Conservation (phyloP, 2,329 filamentous ascomycete genomes). For the Paecilomyces variotii region DNA sequence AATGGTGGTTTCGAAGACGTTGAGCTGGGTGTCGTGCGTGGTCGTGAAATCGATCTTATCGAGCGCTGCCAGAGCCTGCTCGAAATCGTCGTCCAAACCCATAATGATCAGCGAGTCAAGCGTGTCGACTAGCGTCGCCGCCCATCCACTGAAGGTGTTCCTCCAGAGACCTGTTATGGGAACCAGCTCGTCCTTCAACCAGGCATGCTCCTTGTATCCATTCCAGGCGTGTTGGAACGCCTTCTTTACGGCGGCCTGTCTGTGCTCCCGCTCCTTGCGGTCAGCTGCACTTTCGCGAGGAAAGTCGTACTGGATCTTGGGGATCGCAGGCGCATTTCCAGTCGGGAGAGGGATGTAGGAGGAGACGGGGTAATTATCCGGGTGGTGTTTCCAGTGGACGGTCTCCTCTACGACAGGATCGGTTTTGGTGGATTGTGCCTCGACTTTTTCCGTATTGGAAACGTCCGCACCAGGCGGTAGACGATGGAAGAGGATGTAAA, state of each 20-base stretch:
- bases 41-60: conserved; percentile 75
- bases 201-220: conserved; percentile 73
- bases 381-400: conserved; percentile 61
- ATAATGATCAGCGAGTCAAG: conserved; percentile 82
- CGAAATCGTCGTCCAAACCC: conserved; percentile 68
- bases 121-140: conserved; percentile 74
- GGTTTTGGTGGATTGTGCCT: not conserved
- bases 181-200: conserved; percentile 76
- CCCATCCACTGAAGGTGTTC: conserved; percentile 90
- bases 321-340: conserved; percentile 59
- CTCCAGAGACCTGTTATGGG: conserved; percentile 61
- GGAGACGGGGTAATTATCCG: conserved; percentile 69
- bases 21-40: conserved; percentile 59
- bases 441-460: not conserved
- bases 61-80: conserved; percentile 64
- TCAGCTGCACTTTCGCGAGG: conserved; percentile 50
- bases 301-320: conserved; percentile 70
- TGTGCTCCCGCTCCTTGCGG: conserved; percentile 54
- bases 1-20: conserved; percentile 87
- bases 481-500: conserved; percentile 15
- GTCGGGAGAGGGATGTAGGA: conserved; percentile 65
- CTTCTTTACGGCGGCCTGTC: conserved; percentile 60
- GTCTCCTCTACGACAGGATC: conserved; percentile 8
- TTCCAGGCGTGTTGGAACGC: conserved; percentile 74
- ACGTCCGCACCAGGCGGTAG: conserved; percentile 14